Conservation (phyloP, 2,329 filamentous ascomycete species). For the Lasiodiplodia sp. region DNA sequence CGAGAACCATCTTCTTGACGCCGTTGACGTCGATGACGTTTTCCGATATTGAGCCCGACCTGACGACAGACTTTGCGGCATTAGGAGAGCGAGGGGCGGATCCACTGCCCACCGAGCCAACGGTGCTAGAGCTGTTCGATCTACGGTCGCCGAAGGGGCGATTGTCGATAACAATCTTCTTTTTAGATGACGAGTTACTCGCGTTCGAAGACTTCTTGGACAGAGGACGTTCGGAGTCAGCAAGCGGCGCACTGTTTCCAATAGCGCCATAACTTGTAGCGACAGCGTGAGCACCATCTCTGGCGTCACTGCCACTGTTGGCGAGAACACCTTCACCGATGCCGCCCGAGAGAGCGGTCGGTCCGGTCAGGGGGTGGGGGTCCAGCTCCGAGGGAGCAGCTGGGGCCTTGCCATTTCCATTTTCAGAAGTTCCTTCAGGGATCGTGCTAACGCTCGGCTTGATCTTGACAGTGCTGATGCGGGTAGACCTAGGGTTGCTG, state of each 20-base stretch:
- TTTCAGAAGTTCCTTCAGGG: conserved; percentile 49
- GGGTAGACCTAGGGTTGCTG: conserved; percentile 65
- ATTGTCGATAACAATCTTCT: conserved; percentile 23
- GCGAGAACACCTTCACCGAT: conserved; percentile 62
- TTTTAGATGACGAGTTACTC: conserved; percentile 1
- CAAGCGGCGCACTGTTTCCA: conserved; percentile 12
- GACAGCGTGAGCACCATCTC: conserved; percentile 71
- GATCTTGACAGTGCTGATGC: conserved; percentile 70
- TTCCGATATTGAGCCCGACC: conserved; percentile 81
- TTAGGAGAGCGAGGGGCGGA: conserved; percentile 37
- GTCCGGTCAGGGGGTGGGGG: conserved; percentile 41
- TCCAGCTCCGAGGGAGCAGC: conserved; percentile 39
- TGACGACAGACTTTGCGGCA: conserved; percentile 58
- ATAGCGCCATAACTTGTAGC: conserved; percentile 55
- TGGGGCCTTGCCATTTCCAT: conserved; percentile 34
- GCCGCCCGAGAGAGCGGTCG: conserved; percentile 57
- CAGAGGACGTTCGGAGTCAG: neutral
- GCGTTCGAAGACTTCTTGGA: neutral
- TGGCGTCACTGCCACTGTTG: conserved; percentile 62
- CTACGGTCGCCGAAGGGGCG: conserved; percentile 27
- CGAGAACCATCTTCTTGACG: conserved; percentile 77
- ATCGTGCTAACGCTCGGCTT: conserved; percentile 62
- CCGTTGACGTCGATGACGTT: conserved; percentile 78
- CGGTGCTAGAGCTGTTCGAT: conserved; percentile 39
- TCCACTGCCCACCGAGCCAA: conserved; percentile 42